Percentiles rank a stretch among this genome's conserved stretches.
Conservation (phyloP, 2,329 filamentous ascomycete species). For the Grosmannia clavigera region DNA sequence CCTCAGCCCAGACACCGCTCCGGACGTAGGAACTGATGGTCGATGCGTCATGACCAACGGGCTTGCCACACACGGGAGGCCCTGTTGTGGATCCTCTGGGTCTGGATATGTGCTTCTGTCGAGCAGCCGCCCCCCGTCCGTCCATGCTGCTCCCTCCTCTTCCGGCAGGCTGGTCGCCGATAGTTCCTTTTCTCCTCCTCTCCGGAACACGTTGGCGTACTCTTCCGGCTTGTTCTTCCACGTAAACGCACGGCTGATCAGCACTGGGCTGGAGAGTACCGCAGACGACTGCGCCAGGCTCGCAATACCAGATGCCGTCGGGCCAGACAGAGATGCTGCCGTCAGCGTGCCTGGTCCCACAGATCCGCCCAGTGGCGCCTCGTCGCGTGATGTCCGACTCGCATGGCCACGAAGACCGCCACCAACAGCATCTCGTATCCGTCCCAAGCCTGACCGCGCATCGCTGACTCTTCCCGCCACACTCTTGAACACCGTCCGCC, state of each 20-base stretch:
- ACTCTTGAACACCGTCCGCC: conserved; percentile 62
- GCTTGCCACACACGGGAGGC: background rate
- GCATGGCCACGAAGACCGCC: conserved; percentile 39
- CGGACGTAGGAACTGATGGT: conserved; percentile 7
- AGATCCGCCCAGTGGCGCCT: conserved; percentile 19
- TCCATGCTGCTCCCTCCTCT: conserved; percentile 2
- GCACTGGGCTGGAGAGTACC: conserved; percentile 24
- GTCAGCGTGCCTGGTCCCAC: conserved; percentile 17
- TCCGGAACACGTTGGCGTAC: conserved; percentile 32
- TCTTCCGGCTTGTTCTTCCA: conserved; percentile 55
- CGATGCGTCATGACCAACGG: background rate
- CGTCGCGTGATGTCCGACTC: conserved; percentile 45
- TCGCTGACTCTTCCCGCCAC: conserved; percentile 70
- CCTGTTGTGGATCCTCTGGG: background rate
- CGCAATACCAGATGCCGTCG: conserved; percentile 22
- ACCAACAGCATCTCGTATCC: conserved; percentile 77
- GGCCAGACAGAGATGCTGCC: conserved; percentile 7
- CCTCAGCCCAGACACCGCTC: background rate
- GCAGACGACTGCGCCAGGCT: conserved; percentile 22
- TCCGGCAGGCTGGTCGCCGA: background rate
- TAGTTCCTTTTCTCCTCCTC: conserved; percentile 15
- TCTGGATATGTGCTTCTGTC: background rate
- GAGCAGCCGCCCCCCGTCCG: background rate
- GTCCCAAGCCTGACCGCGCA: conserved; percentile 67
- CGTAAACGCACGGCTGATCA: conserved; percentile 40